phyloP scores from a whole-genome alignment of 2,329 filamentous ascomycete species.

The Plenodomus tracheiphilus region DNA sequence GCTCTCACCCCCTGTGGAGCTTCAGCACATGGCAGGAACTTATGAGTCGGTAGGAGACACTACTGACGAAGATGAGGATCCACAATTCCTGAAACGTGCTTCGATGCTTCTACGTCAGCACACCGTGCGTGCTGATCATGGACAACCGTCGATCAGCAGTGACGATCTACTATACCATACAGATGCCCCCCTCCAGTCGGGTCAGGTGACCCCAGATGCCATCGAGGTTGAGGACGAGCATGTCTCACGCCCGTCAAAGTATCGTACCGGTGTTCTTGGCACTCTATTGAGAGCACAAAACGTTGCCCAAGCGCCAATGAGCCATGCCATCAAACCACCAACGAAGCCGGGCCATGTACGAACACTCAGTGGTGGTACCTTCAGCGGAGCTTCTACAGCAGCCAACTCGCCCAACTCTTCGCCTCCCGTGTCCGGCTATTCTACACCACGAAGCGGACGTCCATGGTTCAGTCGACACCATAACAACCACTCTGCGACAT shows the following conservation, averaged over 20 bases:
- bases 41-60: slow-evolving; percentile 25
- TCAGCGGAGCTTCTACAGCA: slow-evolving; percentile 40
- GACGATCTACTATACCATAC: slow-evolving; percentile 39
- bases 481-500: slow-evolving; percentile 45
- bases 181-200: slow-evolving; percentile 44
- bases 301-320: slow-evolving; percentile 11
- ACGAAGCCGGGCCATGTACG: slow-evolving; percentile 19
- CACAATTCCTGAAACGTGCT: slow-evolving; percentile 48
- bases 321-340: slow-evolving; percentile 10
- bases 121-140: slow-evolving; percentile 20
- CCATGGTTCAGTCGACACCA: slow-evolving; percentile 44
- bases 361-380: slow-evolving; percentile 29
- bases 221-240: slow-evolving; percentile 63
- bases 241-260: slow-evolving; percentile 67
- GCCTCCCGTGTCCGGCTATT: slow-evolving; percentile 48
- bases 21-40: slow-evolving; percentile 14
- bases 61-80: slow-evolving; percentile 35
- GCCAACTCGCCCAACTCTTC: slow-evolving; percentile 44
- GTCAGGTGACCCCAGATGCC: slow-evolving; percentile 54
- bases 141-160: slow-evolving; percentile 14
- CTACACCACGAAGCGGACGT: slow-evolving; percentile 42
- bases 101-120: slow-evolving; percentile 40
- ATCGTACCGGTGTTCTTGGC: slow-evolving; percentile 73
- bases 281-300: slow-evolving; percentile 63
- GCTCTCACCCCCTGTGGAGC: slow-evolving; percentile 25